Percentiles rank a stretch among this genome's conserved stretches.
Evolutionary conservation across 2,329 filamentous ascomycete species (phyloP).

Genomic region (Cladophialophora psammophila): DNA sequence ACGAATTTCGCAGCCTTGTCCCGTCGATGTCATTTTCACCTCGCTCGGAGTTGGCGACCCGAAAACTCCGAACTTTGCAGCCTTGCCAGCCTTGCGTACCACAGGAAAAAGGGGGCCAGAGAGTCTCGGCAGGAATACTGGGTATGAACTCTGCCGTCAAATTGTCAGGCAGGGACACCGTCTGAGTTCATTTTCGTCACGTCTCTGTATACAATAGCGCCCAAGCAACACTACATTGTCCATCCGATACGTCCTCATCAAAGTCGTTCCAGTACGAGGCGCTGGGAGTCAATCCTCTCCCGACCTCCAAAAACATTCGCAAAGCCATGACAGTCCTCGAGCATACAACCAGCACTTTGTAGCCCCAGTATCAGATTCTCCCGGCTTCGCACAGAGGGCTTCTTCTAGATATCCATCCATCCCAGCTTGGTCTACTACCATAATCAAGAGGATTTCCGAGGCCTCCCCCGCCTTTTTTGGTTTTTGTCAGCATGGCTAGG

Average conservation of each 20-base stretch:
- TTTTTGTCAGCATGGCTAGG: neutral
- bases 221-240: neutral
- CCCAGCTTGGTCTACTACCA: neutral
- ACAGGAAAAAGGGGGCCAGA: neutral
- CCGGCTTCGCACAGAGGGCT: neutral
- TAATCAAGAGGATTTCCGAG: slow-evolving; percentile 18
- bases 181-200: neutral
- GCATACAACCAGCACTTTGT: neutral
- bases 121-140: neutral
- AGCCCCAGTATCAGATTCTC: neutral
- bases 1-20: neutral
- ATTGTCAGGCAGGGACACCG: neutral
- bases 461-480: slow-evolving; percentile 28
- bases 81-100: neutral
- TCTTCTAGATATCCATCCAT: neutral
- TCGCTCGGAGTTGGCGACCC: slow-evolving; percentile 3
- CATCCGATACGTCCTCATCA: neutral
- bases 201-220: neutral
- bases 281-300: neutral
- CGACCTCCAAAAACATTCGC: neutral
- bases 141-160: neutral
- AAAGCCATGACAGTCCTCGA: neutral
- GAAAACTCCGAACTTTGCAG: slow-evolving; percentile 5
- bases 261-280: neutral
- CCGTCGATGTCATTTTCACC: slow-evolving; percentile 5